Evolutionary conservation across 169 alveolate species (phyloP).

Genomic region (Plasmodium coatneyi): DNA sequence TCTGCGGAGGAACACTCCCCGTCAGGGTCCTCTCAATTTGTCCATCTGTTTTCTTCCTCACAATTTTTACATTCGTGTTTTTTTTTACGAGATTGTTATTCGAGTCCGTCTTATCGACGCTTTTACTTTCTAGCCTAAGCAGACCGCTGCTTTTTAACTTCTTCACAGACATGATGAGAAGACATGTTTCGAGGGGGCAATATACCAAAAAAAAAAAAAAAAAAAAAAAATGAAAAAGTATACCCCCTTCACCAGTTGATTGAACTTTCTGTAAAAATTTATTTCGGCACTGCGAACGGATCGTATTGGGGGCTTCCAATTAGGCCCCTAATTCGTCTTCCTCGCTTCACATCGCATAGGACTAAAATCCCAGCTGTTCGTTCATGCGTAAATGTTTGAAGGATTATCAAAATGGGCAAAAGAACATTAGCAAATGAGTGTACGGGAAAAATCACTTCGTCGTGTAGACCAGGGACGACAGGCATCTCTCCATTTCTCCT

Average conservation of each 20-base stretch:
- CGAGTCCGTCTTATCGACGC: slow-evolving; percentile 7
- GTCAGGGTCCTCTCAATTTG: slow-evolving; percentile 2
- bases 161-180: slow-evolving; percentile 22
- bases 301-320: not conserved
- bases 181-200: slow-evolving; percentile 13
- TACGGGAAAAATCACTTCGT: not conserved
- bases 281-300: not conserved
- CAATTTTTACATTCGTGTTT: not conserved
- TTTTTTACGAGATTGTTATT: slow-evolving; percentile 15
- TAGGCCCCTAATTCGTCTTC: not conserved
- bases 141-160: slow-evolving; percentile 39
- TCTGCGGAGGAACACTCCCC: not conserved
- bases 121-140: slow-evolving; percentile 37
- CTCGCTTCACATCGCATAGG: not conserved
- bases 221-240: not conserved
- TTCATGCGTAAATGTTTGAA: not conserved
- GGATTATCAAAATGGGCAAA: not conserved
- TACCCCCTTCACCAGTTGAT: not conserved
- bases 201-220: not conserved
- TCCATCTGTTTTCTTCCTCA: slow-evolving; percentile 22
- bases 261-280: not conserved
- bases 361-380: not conserved
- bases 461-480: not conserved
- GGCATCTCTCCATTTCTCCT: not conserved
- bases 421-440: not conserved